Evolutionary conservation across 1,139 yeast species (phyloP).

Genomic region (Nematodospora anomalae): DNA sequence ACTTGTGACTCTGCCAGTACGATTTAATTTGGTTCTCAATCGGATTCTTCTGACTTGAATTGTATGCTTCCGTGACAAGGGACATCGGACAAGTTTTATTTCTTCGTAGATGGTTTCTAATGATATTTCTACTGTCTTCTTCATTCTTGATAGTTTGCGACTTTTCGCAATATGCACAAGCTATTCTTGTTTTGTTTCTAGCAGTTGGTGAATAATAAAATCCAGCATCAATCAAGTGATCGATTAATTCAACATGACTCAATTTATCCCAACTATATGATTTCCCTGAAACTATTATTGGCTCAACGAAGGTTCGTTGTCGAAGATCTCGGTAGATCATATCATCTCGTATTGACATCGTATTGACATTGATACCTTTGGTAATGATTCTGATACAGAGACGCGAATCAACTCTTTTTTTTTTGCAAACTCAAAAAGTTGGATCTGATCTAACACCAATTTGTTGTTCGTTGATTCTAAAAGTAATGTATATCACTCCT

Average conservation of each 20-base stretch:
- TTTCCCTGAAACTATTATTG: constrained; percentile 14
- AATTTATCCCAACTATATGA: constrained; percentile 18
- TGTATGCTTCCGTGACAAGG: constrained; percentile 20
- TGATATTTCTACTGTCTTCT: constrained; percentile 28
- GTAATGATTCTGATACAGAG: background rate
- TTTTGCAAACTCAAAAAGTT: no score
- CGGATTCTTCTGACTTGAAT: constrained; percentile 2
- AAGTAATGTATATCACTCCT: no score
- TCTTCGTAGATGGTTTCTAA: constrained; percentile 46
- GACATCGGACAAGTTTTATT: constrained; percentile 52
- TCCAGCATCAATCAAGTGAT: constrained; percentile 55
- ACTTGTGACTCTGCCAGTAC: constrained; percentile 9
- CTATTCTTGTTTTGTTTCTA: constrained; percentile 44
- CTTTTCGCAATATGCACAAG: constrained; percentile 62
- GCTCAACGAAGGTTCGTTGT: constrained; percentile 17
- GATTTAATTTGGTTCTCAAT: constrained; percentile 9
- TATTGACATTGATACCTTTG: background rate
- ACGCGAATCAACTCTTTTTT: background rate
- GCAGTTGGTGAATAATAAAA: constrained; percentile 65
- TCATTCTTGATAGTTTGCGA: constrained; percentile 38
- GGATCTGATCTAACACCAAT: no score
- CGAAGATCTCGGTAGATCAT: constrained; percentile 23
- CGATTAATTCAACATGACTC: constrained; percentile 16
- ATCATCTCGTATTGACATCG: constrained; percentile 5
- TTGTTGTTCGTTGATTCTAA: no score